Evolutionary conservation across 192 early-diverging fungal species (phyloP).

Genomic region (Thamnidium elegans): DNA sequence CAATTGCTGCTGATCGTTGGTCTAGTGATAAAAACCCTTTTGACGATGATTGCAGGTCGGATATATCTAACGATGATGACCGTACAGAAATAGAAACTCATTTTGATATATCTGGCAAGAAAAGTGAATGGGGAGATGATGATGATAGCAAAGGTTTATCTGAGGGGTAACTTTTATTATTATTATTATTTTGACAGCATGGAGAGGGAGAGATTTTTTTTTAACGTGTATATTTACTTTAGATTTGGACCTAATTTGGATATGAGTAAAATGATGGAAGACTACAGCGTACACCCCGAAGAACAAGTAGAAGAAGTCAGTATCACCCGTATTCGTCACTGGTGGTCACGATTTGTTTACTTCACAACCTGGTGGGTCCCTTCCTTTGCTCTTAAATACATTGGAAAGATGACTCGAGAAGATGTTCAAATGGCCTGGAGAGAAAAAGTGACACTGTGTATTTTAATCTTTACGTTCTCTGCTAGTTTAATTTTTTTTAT

Average conservation of each 20-base stretch:
- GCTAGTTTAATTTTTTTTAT: constrained; percentile 83
- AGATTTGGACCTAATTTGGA: constrained; percentile 37
- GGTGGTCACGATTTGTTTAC: constrained; percentile 80
- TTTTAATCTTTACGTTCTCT: constrained; percentile 80
- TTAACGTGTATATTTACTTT: not conserved
- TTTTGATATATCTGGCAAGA: constrained; percentile 1
- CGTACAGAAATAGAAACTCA: constrained; percentile 19
- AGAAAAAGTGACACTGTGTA: constrained; percentile 84
- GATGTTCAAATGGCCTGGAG: constrained; percentile 96
- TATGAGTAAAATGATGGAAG: constrained; percentile 41
- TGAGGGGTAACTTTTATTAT: constrained; percentile 36
- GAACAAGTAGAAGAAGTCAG: constrained; percentile 53
- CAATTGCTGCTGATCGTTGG: constrained; percentile 30
- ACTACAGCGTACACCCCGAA: constrained; percentile 28
- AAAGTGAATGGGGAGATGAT: constrained; percentile 38
- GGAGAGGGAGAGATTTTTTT: not conserved
- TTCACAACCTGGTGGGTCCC: constrained; percentile 83
- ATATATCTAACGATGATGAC: constrained; percentile 28
- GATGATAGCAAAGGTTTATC: constrained; percentile 30
- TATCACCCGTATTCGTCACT: constrained; percentile 42
- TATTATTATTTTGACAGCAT: not conserved
- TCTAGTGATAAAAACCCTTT: constrained; percentile 33
- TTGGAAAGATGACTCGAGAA: constrained; percentile 79
- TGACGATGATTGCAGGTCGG: constrained; percentile 37
- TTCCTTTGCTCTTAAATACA: constrained; percentile 46